Base-by-base conservation (phyloP, 371 early-diverging fungal species). In the Smittium mucronatum region DNA sequence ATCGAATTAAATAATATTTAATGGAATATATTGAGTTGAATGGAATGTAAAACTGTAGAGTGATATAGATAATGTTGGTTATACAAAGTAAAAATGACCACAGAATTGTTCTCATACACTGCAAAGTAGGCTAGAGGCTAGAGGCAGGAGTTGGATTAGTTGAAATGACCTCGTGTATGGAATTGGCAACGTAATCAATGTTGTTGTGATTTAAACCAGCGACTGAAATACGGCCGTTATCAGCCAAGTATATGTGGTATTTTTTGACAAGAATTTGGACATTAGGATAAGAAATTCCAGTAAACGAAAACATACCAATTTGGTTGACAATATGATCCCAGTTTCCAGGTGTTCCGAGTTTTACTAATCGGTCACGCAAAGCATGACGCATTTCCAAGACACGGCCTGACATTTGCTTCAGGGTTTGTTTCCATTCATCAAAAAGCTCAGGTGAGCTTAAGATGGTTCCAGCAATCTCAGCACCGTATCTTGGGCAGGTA, bases 231-330 rank as follows among this genome's bases (percentile, higher is more conserved):
- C 97, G 89, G 29, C 97, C 96, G 71, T 93, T 93, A 67, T 89
- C 90, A 29, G 93, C 92, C 85, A 97, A 72, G 75, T 95, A 95
- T 69, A 94, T 84, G 73, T 94, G 95, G 78, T 89, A 91, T 77
- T 93, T 86, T 36, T 88, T 86, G 70, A 83, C 84, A 70, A 97
- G 81, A 2, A 84, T 83, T 71, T 84, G 82, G 70, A 90, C 93
- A 76, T 93, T 91, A 30, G 75, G 59, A 29, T 80, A 81, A 74
- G 72, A 85, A 58, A 95, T 77, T 2, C 97, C 97, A 2, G 97
- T 95, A 81, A 87, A 97, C 11, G 89, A 88, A 75, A 97, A 97
- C 97, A 97, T 97, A 76, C 97, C 97, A 73, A 95, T 95, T 80
- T 97, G 97, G 69, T 89, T 86, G 16, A 87, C 81, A 72, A 95